Base-by-base conservation (phyloP, 192 early-diverging fungal genomes). In the Linnemannia elongata region DNA sequence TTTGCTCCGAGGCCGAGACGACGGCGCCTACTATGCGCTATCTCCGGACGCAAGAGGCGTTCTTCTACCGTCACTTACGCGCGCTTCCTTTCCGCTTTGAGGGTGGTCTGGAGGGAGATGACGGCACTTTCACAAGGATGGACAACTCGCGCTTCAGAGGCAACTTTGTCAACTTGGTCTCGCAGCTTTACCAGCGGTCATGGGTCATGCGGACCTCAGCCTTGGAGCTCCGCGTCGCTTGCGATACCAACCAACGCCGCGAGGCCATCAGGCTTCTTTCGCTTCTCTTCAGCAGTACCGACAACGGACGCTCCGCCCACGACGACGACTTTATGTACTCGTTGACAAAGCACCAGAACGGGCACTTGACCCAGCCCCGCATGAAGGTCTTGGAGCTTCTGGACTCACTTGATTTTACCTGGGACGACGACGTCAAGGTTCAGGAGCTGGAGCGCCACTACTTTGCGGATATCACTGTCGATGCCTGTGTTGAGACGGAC, bases 141-240 rank as follows among this genome's bases (percentile, higher is more conserved):
- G 83, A 90, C 57, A 69, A 77, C 3, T 78, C 79, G 1, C 27
- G 47, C 41, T 70, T 88, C 60, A 57, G 79, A n/a, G 79, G 68
- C 42, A 85, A 90, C 57, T 82, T 85, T 24, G 75, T 82, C 75
- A 85, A 79, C 54, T 42, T 90, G 42, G 81, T 88, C 75, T 90
- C 94, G 18, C 91, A 93, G 76, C 90, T 99, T 69, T 93, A 97
- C 78, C 95, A 96, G 57, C 94, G 97, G 20, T 92, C 98, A 0
- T 99, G 97, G 97, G 90, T 98, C 17, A 92, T 99, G 92, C 94
- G 96, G 74, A 90, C 93, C 33, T 81, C 97, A 22, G 97, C 98
- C 3, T 86, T 99, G 27, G 98, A 99, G 81, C 90, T 99, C 45
- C 97, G 97, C 36, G 74, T 83, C 2, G 80, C 83, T 10, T 83